Base-by-base conservation (phyloP, 2,329 filamentous ascomycete species). In the Bipolaris oryzae region DNA sequence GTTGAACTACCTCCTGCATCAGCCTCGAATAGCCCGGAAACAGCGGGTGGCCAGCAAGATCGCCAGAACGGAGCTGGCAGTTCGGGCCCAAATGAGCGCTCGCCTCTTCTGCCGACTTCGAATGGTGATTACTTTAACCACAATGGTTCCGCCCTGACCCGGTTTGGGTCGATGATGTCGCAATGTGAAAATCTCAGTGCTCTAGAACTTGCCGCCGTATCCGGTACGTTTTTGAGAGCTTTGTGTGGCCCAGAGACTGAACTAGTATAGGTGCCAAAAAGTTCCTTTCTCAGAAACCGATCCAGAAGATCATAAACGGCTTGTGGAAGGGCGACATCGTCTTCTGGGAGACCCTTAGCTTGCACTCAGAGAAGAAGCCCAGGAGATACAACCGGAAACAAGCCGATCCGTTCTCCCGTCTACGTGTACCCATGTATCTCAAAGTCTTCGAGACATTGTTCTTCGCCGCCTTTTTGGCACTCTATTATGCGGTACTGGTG, bases 401-500 rank as follows among this genome's bases (percentile, higher is more conserved):
- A 46, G 66, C 70, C 7, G 73, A 75, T 53, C 66, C 67, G 0
- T 74, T 90, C 74, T 91, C 89, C 44, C 85, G 92, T 21, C 78
- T 92, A 21, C 81, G 91, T 16, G 92, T 96, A 1, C 92, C 92
- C 20, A 86, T 90, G 63, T 96, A 96, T 71, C 85, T 93, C 62
- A 96, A 96, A 76, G 84, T 86, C 1, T 96, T 92, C 73, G 91
- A 96, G 75, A 89, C 92, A 5, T 68, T 90, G 11, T 96, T 95
- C 79, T 95, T 96, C 71, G 80, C 85, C 35, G 81, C 85, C 0
- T 93, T 96, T 67, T 78, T 97, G 38, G 82, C 84, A 23, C 79
- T 97, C 5, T 97, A 96, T 76, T 97, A 96, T 70, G 83, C 86
- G n/a, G 92, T 96, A 0, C 82, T 96, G 31, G 84, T 96, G 43